Percentiles rank a stretch among this genome's conserved stretches.
Conservation (phyloP, 2,329 filamentous ascomycete genomes). For the Aspergillus sp. region DNA sequence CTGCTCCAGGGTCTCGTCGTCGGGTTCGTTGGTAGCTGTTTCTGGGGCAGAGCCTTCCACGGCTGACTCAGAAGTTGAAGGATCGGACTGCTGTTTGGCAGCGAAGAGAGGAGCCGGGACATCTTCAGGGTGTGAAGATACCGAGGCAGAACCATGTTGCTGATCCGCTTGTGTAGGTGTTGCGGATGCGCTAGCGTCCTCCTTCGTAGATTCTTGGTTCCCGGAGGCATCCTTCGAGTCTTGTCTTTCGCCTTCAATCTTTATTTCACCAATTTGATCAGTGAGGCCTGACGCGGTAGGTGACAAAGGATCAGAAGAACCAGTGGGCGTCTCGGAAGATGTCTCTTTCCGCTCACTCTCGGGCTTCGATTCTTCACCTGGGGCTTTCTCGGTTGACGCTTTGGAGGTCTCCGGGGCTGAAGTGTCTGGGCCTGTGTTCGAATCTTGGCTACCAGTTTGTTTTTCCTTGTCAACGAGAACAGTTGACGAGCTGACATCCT, state of each 20-base stretch:
- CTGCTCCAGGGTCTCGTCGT: constrained; percentile 19
- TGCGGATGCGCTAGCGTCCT: background rate
- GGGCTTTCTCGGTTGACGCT: too few relatives aligned
- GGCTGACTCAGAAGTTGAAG: constrained; percentile 12
- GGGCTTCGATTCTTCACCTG: constrained; percentile 46
- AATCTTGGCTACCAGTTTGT: constrained; percentile 50
- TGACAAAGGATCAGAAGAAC: constrained; percentile 34
- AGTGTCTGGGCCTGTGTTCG: constrained; percentile 52
- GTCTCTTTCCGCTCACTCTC: constrained; percentile 6
- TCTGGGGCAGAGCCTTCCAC: constrained; percentile 14
- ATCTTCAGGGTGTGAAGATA: constrained; percentile 60
- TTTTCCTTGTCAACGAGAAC: constrained; percentile 70
- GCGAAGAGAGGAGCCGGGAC: constrained; percentile 64
- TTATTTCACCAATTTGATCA: constrained; percentile 52
- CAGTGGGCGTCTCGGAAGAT: constrained; percentile 18
- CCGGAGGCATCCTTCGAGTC: constrained; percentile 37
- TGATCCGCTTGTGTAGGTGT: constrained; percentile 8
- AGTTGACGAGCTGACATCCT: constrained; percentile 70
- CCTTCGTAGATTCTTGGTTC: constrained; percentile 6
- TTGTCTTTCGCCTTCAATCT: constrained; percentile 53
- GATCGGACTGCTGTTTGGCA: constrained; percentile 30
- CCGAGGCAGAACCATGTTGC: constrained; percentile 7
- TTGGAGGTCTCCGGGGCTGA: too few relatives aligned
- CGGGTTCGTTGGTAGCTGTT: constrained; percentile 13
- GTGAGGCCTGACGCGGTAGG: constrained; percentile 52